Evolutionary conservation across 1,284 basidiomycete genomes (phyloP), one percentile per base, ranked within the genome.

Genomic region (Sporisorium reilianum): DNA sequence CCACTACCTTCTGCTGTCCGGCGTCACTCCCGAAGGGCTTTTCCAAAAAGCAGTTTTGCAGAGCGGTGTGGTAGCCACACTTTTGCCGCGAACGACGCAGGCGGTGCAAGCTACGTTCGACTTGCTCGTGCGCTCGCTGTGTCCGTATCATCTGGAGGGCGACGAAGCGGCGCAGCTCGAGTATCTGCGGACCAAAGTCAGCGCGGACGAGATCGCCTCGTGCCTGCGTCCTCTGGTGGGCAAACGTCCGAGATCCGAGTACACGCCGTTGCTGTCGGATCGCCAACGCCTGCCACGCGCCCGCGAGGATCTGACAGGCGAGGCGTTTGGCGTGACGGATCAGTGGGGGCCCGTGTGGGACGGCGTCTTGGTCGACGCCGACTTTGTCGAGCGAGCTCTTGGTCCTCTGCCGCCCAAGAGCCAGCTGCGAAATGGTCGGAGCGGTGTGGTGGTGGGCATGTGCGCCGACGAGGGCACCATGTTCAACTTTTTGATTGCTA

Each of bases 341-440:
- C 69, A 67, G 40, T 73, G 70, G 64, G 77, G 71, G 1, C 77
- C 75, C 0, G 59, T 75, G 6, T 79, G 77, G 77, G 77, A 79
- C 46, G 75, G 67, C 9, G 64, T 52, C 18, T 49, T 78, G 16
- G 64, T 79, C 12, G 57, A 63, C 23, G 20, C 44, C 3, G 56
- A 61, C 20, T 64, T 75, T 26, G n/a, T 75, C 18, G 40, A 22
- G 16, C 46, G 66, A 5, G 58, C 61, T 3, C n/a, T 63, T 0
- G 48, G 32, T 10, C 66, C 72, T 18, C 28, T 70, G 7, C 72
- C 59, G 14, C 32, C 55, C 1, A 58, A 51, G 12, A 50, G 38
- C 14, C 18, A 72, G 41, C 55, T 78, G 7, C 55, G 53, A 9
- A 78, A 78, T 23, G 77, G 66, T 18, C 38, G 55, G 16, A 40